These are phyloP conservation scores for Penicillium freii DNA, from an alignment of 2,329 filamentous ascomycete species.

Conservation along the genomic window DNA sequence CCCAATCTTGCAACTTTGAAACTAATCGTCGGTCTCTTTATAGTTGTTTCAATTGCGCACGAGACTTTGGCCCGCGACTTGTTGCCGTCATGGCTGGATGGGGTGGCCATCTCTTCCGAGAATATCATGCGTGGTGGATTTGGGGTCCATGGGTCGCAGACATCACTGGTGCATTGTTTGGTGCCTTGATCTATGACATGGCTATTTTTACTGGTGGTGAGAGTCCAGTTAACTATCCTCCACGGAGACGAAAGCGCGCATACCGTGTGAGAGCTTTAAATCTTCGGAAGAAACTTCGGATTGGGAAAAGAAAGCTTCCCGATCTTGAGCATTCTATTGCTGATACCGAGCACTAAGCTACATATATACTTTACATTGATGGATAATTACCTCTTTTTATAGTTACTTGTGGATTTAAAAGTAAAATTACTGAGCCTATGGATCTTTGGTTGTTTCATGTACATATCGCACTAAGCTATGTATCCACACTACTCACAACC, in stretches of 20 bases:
- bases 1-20: not conserved
- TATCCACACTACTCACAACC: not conserved
- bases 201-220: slow-evolving; percentile 42
- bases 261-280: slow-evolving; percentile 32
- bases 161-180: slow-evolving; percentile 34
- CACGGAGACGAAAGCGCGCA: slow-evolving; percentile 38
- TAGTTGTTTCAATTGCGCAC: slow-evolving; percentile 36
- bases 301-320: slow-evolving; percentile 12
- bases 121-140: slow-evolving; percentile 34
- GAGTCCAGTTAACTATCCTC: slow-evolving; percentile 45
- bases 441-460: not conserved
- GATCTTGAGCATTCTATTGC: slow-evolving; percentile 23
- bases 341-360: not conserved
- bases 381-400: not conserved
- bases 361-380: not conserved
- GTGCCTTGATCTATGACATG: slow-evolving; percentile 36
- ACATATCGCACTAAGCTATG: not conserved
- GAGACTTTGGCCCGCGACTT: slow-evolving; percentile 38
- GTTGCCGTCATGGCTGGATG: slow-evolving; percentile 35
- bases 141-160: slow-evolving; percentile 39
- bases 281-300: slow-evolving; percentile 15
- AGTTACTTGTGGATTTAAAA: not conserved
- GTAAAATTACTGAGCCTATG: not conserved
- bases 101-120: slow-evolving; percentile 28
- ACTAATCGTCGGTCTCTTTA: not conserved